phyloP scores from a whole-genome alignment of 2,329 filamentous ascomycete species.

The Didymella lethalis region DNA sequence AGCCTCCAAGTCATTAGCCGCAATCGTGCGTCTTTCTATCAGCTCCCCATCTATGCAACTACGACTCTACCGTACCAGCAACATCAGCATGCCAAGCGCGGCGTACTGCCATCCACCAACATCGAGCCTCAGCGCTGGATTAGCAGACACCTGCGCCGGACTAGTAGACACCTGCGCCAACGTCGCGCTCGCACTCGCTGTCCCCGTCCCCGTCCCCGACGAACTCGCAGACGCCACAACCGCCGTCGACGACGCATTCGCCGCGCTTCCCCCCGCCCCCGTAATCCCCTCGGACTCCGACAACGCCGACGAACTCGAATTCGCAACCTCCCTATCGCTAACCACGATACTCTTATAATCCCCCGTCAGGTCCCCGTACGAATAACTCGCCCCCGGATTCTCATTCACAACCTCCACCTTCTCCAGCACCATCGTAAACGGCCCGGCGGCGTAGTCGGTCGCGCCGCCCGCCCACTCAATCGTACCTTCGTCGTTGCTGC shows the following conservation, averaged over 20 bases:
- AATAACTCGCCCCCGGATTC: conserved; percentile 57
- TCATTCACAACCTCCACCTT: conserved; percentile 59
- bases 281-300: neutral
- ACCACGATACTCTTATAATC: conserved; percentile 56
- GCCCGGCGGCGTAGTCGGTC: conserved; percentile 54
- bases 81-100: neutral
- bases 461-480: conserved; percentile 71
- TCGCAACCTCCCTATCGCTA: neutral
- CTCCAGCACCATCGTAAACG: conserved; percentile 60
- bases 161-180: neutral
- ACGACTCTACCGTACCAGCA: no score
- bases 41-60: no score
- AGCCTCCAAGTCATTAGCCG: no score
- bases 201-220: neutral
- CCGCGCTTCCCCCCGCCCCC: neutral
- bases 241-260: no score
- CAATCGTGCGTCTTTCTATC: no score
- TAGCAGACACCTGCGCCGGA: conserved; percentile 3
- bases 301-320: neutral
- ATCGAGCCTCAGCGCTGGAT: neutral
- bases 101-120: neutral
- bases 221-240: neutral
- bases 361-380: conserved; percentile 57
- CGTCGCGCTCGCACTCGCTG: neutral
- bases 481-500: conserved; percentile 59